A percentile compares a stretch with the other conserved stretches of the same genome.
Evolutionary conservation across 192 early-diverging fungal genomes (phyloP).

Genomic region (Linderina pennispora): DNA sequence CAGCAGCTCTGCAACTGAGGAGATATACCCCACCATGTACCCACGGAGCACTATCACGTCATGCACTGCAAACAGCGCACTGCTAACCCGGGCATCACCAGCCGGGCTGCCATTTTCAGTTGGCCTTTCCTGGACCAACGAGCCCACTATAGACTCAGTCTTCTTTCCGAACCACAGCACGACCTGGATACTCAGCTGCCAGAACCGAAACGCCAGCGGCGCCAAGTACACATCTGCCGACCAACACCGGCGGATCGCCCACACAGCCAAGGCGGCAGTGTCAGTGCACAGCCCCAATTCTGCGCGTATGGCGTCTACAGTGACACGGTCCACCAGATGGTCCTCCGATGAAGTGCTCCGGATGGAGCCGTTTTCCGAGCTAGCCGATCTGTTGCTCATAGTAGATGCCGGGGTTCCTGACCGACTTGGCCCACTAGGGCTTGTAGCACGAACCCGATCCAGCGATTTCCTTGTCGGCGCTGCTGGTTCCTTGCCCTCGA

Average conservation of each 20-base stretch:
- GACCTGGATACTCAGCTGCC: constrained; percentile 39
- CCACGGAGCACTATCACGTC: too few species aligned
- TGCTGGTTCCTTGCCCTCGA: constrained; percentile 1
- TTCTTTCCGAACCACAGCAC: constrained; percentile 17
- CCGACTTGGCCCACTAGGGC: not conserved
- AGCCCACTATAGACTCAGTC: too few species aligned
- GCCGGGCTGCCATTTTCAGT: too few species aligned
- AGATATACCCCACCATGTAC: too few species aligned
- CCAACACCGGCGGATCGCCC: constrained; percentile 27
- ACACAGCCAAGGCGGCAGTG: constrained; percentile 9
- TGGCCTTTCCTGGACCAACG: too few species aligned
- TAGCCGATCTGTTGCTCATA: not conserved
- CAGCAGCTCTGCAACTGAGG: too few species aligned
- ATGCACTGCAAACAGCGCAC: too few species aligned
- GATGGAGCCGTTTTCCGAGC: not conserved
- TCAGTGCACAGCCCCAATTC: constrained; percentile 10
- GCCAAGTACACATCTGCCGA: constrained; percentile 18
- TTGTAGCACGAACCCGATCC: not conserved
- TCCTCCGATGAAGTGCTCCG: not conserved
- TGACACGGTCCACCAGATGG: constrained; percentile 3
- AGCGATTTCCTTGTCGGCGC: not conserved
- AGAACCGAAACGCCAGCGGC: constrained; percentile 22
- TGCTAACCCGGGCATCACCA: too few species aligned
- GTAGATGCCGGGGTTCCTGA: not conserved
- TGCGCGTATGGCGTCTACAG: not conserved